Evolutionary conservation across 352 stramenopile species (phyloP), one percentile per base, ranked within the genome.

Genomic region (Globisporangium orthogonon): DNA sequence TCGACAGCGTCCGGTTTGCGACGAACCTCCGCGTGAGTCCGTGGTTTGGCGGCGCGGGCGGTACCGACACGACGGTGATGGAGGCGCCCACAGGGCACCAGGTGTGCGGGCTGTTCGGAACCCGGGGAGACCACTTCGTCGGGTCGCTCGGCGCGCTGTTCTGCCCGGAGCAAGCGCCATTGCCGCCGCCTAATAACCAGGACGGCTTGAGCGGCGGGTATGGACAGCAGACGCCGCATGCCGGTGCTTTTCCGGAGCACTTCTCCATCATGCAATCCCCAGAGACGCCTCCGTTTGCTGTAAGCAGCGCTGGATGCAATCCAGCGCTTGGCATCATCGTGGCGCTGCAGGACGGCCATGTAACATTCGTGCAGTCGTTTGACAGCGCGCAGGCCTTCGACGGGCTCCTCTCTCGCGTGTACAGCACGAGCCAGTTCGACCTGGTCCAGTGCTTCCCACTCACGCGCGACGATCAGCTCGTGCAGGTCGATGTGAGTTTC

Each of bases 401-500:
- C 28, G 49, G 72, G 40, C 28, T 67, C 23, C 61, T 72, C 29
- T 68, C 63, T 15, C 60, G 65, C 17, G 44, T 77, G 33, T 63
- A 76, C 61, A 52, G 56, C 7, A 62, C 39, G 41, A 30, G 39
- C 7, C 43, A 48, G 11, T 47, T 39, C 28, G 56, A 49, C 7
- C 52, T 58, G 4, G 61, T 83, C 33, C 52, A 68, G 40, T 78
- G 71, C 53, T 61, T 87, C 0, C 48, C 57, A 35, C 45, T 85
- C 17, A 41, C 44, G 17, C 35, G 59, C 15, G 56, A 63, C 9
- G 76, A 86, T 62, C 61, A 60, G 13, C 29, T 86, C 4, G n/a
- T 78, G 5, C 78, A 89, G 47, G 68, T 87, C 29, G 74, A 86
- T 35, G 65, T 62, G 18, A 83, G 68, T 43, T 60, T 75, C 23